Conservation (phyloP, 495 filamentous ascomycete species). For the Viridothelium virens region DNA sequence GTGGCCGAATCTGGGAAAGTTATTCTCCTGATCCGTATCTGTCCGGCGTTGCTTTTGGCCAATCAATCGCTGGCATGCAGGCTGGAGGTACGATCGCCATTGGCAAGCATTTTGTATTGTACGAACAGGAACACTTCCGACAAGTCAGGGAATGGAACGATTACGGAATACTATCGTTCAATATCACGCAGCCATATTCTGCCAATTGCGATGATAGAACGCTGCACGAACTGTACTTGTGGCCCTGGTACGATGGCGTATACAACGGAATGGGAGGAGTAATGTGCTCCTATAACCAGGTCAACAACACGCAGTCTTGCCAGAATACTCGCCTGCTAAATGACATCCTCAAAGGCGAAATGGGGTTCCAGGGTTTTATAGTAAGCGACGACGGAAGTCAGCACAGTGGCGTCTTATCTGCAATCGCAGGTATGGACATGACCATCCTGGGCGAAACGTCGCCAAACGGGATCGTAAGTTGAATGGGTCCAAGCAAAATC, state of each 20-base stretch:
- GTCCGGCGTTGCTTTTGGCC: conserved; percentile 62
- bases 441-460: conserved; percentile 38
- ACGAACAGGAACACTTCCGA: conserved; percentile 53
- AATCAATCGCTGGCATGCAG: conserved; percentile 75
- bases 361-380: conserved; percentile 36
- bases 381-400: conserved; percentile 75
- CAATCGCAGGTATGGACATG: conserved; percentile 72
- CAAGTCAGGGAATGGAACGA: conserved; percentile 4
- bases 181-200: conserved; percentile 9
- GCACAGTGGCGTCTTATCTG: conserved; percentile 61
- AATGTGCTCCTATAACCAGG: conserved; percentile 14
- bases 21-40: conserved; percentile 69
- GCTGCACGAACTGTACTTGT: conserved; percentile 12
- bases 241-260: conserved; percentile 13
- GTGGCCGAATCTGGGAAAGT: conserved; percentile 78
- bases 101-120: conserved; percentile 73
- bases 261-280: conserved; percentile 12
- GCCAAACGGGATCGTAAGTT: conserved; percentile 3
- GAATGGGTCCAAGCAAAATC: neutral
- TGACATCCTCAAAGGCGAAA: conserved; percentile 14
- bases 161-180: conserved; percentile 6
- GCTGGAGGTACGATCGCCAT: conserved; percentile 73
- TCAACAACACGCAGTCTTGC: conserved; percentile 12
- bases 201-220: conserved; percentile 12
- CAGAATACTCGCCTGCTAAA: conserved; percentile 11